phyloP scores from a whole-genome alignment of 768 basidiomycete genomes.

The Cystobasidium onofrii region DNA sequence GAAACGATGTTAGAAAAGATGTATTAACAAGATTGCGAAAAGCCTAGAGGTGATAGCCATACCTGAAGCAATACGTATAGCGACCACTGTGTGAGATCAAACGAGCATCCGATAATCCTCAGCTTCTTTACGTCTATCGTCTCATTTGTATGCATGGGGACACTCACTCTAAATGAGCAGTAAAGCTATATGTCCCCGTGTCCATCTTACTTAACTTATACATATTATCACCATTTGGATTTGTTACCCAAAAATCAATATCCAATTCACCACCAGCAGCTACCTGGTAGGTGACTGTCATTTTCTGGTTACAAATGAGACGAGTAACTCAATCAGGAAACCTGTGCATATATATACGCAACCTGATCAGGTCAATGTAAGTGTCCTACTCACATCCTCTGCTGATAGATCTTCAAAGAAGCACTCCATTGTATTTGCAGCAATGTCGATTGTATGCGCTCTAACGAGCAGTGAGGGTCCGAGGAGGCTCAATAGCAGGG shows the following conservation, averaged over 20 bases:
- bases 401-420: constrained; percentile 90
- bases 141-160: no score
- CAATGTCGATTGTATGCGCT: constrained; percentile 50
- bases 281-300: constrained; percentile 99
- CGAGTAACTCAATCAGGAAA: no score
- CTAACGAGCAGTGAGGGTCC: neutral
- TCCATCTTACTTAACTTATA: constrained; percentile 76
- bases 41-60: neutral
- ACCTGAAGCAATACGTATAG: constrained; percentile 90
- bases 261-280: constrained; percentile 93
- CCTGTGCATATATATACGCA: no score
- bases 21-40: neutral
- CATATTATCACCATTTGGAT: constrained; percentile 61
- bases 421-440: constrained; percentile 78
- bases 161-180: constrained; percentile 61
- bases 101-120: no score
- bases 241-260: constrained; percentile 92
- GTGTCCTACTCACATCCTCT: constrained; percentile 67
- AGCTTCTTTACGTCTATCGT: no score
- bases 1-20: neutral
- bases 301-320: constrained; percentile 54
- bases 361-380: no score
- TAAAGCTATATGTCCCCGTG: constrained; percentile 79
- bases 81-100: constrained; percentile 51
- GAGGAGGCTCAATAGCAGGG: neutral